phyloP scores from a whole-genome alignment of 495 filamentous ascomycete species.

The Neurospora tetrasperma region DNA sequence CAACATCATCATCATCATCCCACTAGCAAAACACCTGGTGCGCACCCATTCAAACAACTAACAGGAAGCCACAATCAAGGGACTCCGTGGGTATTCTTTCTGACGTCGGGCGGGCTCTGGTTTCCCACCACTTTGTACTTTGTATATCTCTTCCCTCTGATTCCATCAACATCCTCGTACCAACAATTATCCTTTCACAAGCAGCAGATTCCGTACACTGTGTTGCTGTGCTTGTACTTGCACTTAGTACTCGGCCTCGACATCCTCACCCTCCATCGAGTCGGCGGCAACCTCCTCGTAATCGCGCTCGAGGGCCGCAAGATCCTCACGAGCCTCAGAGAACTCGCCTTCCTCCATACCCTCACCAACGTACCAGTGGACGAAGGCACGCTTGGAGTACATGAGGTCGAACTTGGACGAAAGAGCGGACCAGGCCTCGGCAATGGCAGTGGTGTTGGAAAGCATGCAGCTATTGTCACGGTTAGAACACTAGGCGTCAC shows the following conservation, averaged over 20 bases:
- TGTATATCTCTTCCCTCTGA: not conserved
- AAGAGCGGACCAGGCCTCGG: slow-evolving; percentile 95
- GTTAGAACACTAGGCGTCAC: slow-evolving; percentile 11
- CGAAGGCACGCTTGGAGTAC: slow-evolving; percentile 99
- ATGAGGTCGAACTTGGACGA: slow-evolving; percentile 99
- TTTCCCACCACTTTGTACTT: not conserved
- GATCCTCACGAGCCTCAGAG: slow-evolving; percentile 95
- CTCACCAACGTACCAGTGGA: slow-evolving; percentile 99
- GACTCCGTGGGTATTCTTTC: not conserved
- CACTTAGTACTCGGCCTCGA: slow-evolving; percentile 88
- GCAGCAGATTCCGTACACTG: not conserved
- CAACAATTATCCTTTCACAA: not conserved
- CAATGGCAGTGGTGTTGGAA: slow-evolving; percentile 98
- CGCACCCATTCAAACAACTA: not conserved
- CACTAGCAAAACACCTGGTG: not conserved
- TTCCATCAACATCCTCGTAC: not conserved
- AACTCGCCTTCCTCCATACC: slow-evolving; percentile 99
- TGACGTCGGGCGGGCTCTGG: not conserved
- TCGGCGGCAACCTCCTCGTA: slow-evolving; percentile 99
- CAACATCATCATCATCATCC: slow-evolving; percentile 6
- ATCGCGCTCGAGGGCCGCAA: slow-evolving; percentile 95
- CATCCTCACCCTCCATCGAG: slow-evolving; percentile 80
- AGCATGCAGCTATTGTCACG: slow-evolving; percentile 70
- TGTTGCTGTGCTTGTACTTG: not conserved
- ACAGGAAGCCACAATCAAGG: not conserved